Percentiles rank a stretch among this genome's conserved stretches.
phyloP scores from a whole-genome alignment of 805 yeast species.

The Suhomyces sp. region DNA sequence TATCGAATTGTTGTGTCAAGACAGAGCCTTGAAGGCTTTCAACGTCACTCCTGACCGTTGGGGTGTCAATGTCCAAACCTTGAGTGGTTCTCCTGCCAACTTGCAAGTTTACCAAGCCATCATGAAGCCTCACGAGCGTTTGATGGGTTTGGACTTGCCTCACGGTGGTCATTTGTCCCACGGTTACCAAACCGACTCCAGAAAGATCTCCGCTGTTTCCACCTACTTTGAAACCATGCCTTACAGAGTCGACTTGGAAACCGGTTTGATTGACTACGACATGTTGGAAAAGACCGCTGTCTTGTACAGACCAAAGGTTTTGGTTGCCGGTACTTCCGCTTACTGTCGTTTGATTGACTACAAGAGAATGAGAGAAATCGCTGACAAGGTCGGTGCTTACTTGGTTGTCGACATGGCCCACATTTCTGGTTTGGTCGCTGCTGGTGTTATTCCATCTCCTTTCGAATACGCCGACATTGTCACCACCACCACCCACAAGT shows the following conservation, averaged over 20 bases:
- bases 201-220: slow-evolving; percentile 88
- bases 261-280: slow-evolving; percentile 93
- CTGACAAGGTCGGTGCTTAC: slow-evolving; percentile 91
- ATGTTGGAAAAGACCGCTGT: slow-evolving; percentile 75
- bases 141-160: slow-evolving; percentile 97
- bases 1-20: slow-evolving; percentile 86
- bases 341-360: slow-evolving; percentile 90
- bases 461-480: slow-evolving; percentile 92
- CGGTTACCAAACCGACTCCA: slow-evolving; percentile 89
- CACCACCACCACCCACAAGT: slow-evolving; percentile 96
- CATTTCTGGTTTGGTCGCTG: slow-evolving; percentile 92
- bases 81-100: slow-evolving; percentile 97
- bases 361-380: slow-evolving; percentile 83
- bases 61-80: slow-evolving; percentile 97
- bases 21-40: slow-evolving; percentile 86
- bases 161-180: slow-evolving; percentile 98
- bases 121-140: slow-evolving; percentile 83
- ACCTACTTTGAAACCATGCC: slow-evolving; percentile 98
- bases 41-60: slow-evolving; percentile 71
- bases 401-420: slow-evolving; percentile 96
- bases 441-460: slow-evolving; percentile 91
- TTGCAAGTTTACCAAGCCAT: slow-evolving; percentile 88
- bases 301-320: slow-evolving; percentile 88
- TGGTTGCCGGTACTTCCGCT: slow-evolving; percentile 97
- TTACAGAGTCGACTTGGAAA: slow-evolving; percentile 78